A percentile compares a stretch with the other conserved stretches of the same genome.
These are phyloP conservation scores for Babesia microti DNA, from an alignment of 169 alveolate species.

Conservation along the genomic window DNA sequence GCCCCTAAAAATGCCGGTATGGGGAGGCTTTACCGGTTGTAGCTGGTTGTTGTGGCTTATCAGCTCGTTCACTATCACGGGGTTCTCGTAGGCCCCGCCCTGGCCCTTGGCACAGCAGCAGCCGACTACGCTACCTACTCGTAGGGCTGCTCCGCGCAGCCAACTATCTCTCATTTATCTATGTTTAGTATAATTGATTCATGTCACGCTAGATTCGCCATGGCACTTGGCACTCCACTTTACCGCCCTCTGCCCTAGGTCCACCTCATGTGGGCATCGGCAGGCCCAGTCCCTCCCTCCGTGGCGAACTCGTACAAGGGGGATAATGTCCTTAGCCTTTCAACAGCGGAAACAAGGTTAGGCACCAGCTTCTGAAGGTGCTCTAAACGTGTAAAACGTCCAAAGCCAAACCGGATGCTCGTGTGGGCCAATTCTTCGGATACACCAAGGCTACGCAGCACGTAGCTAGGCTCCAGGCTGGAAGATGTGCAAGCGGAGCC, in stretches of 20 bases:
- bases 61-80: background rate
- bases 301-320: slow-evolving; percentile 83
- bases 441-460: slow-evolving; percentile 88
- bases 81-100: background rate
- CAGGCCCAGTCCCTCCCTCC: slow-evolving; percentile 51
- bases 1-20: background rate
- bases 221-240: background rate
- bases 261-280: slow-evolving; percentile 26
- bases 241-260: slow-evolving; percentile 9
- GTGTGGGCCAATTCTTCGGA: slow-evolving; percentile 95
- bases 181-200: background rate
- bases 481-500: slow-evolving; percentile 87
- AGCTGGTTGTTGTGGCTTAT: background rate
- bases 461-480: slow-evolving; percentile 82
- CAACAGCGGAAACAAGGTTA: slow-evolving; percentile 64
- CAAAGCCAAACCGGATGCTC: slow-evolving; percentile 91
- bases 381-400: slow-evolving; percentile 88
- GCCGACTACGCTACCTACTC: background rate
- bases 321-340: slow-evolving; percentile 71
- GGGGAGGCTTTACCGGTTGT: background rate
- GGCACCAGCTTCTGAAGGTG: slow-evolving; percentile 78
- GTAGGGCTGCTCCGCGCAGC: background rate
- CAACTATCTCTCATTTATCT: background rate
- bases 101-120: background rate
- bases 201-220: background rate